phyloP scores from a whole-genome alignment of 1,284 basidiomycete genomes.

The Rhizoctonia solani region DNA sequence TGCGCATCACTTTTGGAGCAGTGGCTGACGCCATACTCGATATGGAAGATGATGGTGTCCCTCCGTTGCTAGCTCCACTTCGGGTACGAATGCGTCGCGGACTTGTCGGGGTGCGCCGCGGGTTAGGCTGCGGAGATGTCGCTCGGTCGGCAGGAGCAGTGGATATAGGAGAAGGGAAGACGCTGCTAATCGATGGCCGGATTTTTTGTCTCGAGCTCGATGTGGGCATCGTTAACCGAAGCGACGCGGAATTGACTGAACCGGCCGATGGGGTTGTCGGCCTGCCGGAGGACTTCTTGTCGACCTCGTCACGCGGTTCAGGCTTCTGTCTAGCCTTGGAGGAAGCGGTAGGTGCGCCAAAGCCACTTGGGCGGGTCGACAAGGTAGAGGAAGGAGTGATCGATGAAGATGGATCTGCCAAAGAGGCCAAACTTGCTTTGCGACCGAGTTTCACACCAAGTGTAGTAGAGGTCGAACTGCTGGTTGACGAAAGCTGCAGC shows the following conservation, averaged over 20 bases:
- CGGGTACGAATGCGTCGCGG: conserved; percentile 44
- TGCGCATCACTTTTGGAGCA: conserved; percentile 69
- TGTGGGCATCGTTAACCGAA: conserved; percentile 85
- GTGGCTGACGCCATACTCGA: conserved; percentile 45
- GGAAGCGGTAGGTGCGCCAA: conserved; percentile 75
- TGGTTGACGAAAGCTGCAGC: conserved; percentile 23
- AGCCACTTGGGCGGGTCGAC: conserved; percentile 52
- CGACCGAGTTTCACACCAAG: conserved; percentile 17
- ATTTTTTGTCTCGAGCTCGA: conserved; percentile 66
- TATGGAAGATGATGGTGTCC: conserved; percentile 45
- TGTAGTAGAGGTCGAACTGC: not conserved
- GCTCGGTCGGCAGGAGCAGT: conserved; percentile 49
- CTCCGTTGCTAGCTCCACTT: conserved; percentile 25
- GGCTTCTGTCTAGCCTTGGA: conserved; percentile 67
- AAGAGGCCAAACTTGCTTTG: conserved; percentile 37
- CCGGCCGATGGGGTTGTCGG: conserved; percentile 77
- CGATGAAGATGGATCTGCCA: conserved; percentile 32
- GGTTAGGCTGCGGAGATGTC: conserved; percentile 53
- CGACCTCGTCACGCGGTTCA: conserved; percentile 46
- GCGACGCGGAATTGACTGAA: conserved; percentile 67
- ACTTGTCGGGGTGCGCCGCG: conserved; percentile 55
- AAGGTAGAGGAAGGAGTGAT: conserved; percentile 25
- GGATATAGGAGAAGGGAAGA: conserved; percentile 59
- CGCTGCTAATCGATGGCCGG: conserved; percentile 69
- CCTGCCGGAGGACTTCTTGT: conserved; percentile 59